Conservation (phyloP, 306 rosid species). For the Erythrophleum fordii region DNA sequence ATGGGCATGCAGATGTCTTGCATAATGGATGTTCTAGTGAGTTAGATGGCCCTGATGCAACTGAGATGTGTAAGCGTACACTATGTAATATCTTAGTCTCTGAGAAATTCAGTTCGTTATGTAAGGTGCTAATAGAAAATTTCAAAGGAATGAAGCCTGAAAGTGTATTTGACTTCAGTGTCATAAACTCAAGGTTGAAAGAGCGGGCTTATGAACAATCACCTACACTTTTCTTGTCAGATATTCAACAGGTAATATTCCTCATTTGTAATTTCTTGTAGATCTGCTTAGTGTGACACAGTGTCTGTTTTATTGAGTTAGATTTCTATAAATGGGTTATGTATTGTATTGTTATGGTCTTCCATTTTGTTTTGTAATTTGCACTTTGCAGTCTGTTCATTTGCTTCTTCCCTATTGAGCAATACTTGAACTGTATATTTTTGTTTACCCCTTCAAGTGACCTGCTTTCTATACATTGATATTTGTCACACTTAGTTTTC, state of each 20-base stretch:
- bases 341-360: not conserved
- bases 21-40: slow-evolving; percentile 56
- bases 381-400: not conserved
- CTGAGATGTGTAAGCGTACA: slow-evolving; percentile 63
- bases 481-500: not conserved
- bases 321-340: not conserved
- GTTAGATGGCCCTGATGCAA: slow-evolving; percentile 42
- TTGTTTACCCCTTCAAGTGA: not conserved
- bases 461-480: not conserved
- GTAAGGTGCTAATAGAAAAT: slow-evolving; percentile 66
- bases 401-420: not conserved
- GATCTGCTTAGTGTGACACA: not conserved
- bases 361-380: not conserved
- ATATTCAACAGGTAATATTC: slow-evolving; percentile 78
- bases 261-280: not conserved
- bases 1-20: slow-evolving; percentile 48
- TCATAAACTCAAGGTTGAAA: slow-evolving; percentile 73
- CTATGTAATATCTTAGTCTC: slow-evolving; percentile 63
- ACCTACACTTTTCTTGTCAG: slow-evolving; percentile 78
- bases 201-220: slow-evolving; percentile 72
- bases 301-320: not conserved
- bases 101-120: slow-evolving; percentile 71
- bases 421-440: not conserved
- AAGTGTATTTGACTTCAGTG: slow-evolving; percentile 68
- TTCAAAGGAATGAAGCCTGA: slow-evolving; percentile 79